Evolutionary conservation across 2,329 filamentous ascomycete species (phyloP), one percentile per base, ranked within the genome.

Genomic region (Clarireedia sp.): DNA sequence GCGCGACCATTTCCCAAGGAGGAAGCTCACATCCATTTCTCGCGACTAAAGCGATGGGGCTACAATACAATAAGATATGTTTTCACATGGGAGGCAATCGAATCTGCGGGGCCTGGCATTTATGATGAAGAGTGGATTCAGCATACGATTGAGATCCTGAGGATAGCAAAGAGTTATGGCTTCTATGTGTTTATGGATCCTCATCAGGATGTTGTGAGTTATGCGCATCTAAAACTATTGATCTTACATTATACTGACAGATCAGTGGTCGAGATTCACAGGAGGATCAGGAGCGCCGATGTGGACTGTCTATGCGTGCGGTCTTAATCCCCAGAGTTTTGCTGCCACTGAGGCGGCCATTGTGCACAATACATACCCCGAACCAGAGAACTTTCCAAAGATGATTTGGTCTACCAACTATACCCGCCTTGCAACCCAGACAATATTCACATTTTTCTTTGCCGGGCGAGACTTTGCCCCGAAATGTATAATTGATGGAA

Each of bases 401-500:
- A 99, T 99, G 95, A 92, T 97, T 56, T 99, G 94, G 94, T 90
- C 92, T 16, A 97, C 95, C 51, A 99, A 99, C 69, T 99, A 99
- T 71, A 87, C 83, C 59, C 82, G 94, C 23, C 77, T 97, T 49
- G 91, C 87, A 2, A 88, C 86, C 49, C 89, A 91, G 62, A 91
- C 90, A 46, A 90, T 97, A 63, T 97, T 96, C 69, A 96, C 92
- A 0, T 74, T 97, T 51, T 99, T 96, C 74, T 99, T 95, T 70
- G 91, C 80, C 8, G 94, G 94, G 37, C 83, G 78, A 60, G 89
- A 95, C 65, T 97, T 96, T 74, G 89, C 94, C 1, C 95, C 95
- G 3, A 96, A 96, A 67, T 96, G 92, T 63, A 87, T 96, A 62
- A 92, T 99, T 55, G 85, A 99, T 68, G 90, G 90, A 41, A 78